Evolutionary conservation across 2,329 filamentous ascomycete genomes (phyloP), one percentile per base, ranked within the genome.

Genomic region (Pyrenophora tritici-repentis): DNA sequence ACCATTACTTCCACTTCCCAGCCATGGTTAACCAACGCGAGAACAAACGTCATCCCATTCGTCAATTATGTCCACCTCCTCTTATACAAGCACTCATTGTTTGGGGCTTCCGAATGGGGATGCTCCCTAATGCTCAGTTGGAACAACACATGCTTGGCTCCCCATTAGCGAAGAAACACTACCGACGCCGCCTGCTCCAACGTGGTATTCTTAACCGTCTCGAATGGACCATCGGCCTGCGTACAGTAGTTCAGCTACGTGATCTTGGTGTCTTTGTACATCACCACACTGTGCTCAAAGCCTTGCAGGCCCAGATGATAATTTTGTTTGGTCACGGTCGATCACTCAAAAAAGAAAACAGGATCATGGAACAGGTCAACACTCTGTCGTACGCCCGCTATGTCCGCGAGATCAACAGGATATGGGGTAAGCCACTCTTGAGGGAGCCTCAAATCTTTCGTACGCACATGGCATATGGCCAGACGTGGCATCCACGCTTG

Each of bases 101-200:
- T 2, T 74, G 72, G 72, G 71, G 71, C 6, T 68, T 74, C 42
- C 60, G 60, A 18, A 59, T 65, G 13, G 66, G 62, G 4, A 50
- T 71, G 18, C 57, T 70, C 2, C 53, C 58, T 20, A 63, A 65
- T 14, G 59, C 63, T 2, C 46, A 53, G 2, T 43, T 58, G 1
- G 70, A 72, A 39, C 66, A 69, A 39, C 65, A 56, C 7, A 42
- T 67, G 35, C 32, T 71, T 16, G 42, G 48, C 14, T 34, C 43
- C 1, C 35, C 32, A 14, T 44, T 63, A 2, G 42, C 53, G 2
- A 72, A 69, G 32, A 61, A 52, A 14, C 68, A 67, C n/a, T 63
- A 66, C 33, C 63, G 68, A 22, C 43, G 14, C 20, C 53, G 46
- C 3, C 57, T 71, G 2, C 49, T 68, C 8, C 44, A 46, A 24